Evolutionary conservation across 208 protist species (phyloP).

Genomic region (Trypanosoma lewisi): DNA sequence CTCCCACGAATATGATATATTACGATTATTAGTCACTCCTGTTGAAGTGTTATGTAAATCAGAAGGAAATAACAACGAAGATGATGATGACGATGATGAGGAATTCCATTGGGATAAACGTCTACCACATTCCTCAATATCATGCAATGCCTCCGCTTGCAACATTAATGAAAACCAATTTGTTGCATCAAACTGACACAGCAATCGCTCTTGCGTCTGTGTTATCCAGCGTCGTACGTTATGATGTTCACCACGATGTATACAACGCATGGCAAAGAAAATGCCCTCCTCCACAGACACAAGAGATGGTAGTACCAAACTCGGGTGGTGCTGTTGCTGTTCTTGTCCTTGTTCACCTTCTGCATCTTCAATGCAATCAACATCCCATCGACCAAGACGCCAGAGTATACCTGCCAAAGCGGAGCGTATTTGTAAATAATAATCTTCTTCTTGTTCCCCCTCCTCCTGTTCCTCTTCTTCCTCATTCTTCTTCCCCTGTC

Average conservation of each 20-base stretch:
- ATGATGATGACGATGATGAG: background rate
- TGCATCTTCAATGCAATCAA: background rate
- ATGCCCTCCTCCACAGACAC: conserved; percentile 29
- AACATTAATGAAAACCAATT: conserved; percentile 37
- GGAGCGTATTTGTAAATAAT: conserved; percentile 21
- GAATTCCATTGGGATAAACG: background rate
- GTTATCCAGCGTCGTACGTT: conserved; percentile 25
- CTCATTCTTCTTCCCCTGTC: background rate
- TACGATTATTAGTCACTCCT: too few relatives aligned
- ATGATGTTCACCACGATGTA: conserved; percentile 10
- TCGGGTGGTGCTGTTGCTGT: conserved; percentile 16
- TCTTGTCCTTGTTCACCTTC: conserved; percentile 4
- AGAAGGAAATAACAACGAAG: too few relatives aligned
- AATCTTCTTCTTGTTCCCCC: background rate
- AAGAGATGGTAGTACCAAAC: conserved; percentile 26
- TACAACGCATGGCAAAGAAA: conserved; percentile 18
- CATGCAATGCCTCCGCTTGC: conserved; percentile 46
- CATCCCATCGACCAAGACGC: conserved; percentile 44
- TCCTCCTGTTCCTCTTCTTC: conserved; percentile 1
- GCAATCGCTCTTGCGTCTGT: conserved; percentile 30
- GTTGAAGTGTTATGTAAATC: too few relatives aligned
- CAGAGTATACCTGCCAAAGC: conserved; percentile 51
- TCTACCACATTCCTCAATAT: conserved; percentile 41
- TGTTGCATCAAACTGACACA: conserved; percentile 28
- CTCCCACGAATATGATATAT: too few relatives aligned